Conservation (phyloP, 2,329 filamentous ascomycete genomes). For the Dactylellina leptospora region DNA sequence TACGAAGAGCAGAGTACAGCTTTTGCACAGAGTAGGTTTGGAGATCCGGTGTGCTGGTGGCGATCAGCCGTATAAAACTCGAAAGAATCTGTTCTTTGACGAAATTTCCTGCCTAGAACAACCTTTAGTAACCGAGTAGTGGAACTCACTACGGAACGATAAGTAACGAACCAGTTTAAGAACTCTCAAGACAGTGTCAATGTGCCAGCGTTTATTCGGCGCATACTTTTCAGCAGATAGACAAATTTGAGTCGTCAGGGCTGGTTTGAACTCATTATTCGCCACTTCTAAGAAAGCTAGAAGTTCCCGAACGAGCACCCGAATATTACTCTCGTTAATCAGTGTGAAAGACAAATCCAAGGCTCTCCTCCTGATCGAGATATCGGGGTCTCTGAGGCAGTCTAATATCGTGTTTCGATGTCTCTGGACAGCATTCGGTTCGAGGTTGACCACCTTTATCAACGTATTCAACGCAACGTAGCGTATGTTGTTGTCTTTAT, state of each 20-base stretch:
- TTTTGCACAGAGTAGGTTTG: slow-evolving; percentile 98
- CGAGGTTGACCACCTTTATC: slow-evolving; percentile 96
- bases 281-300: slow-evolving; percentile 95
- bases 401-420: slow-evolving; percentile 98
- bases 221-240: slow-evolving; percentile 95
- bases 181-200: slow-evolving; percentile 95
- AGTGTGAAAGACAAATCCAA: slow-evolving; percentile 97
- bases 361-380: slow-evolving; percentile 94
- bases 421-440: slow-evolving; percentile 95
- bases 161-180: slow-evolving; percentile 70
- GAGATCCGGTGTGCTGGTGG: slow-evolving; percentile 83
- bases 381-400: slow-evolving; percentile 94
- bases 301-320: slow-evolving; percentile 89
- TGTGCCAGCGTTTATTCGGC: slow-evolving; percentile 97
- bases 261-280: slow-evolving; percentile 97
- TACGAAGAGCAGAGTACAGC: slow-evolving; percentile 86
- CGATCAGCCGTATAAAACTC: slow-evolving; percentile 93
- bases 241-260: slow-evolving; percentile 97
- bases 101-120: slow-evolving; percentile 78
- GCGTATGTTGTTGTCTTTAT: slow-evolving; percentile 98
- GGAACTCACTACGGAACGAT: slow-evolving; percentile 54
- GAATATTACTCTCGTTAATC: slow-evolving; percentile 95
- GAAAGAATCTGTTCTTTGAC: slow-evolving; percentile 98
- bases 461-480: slow-evolving; percentile 97
- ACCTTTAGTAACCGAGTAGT: slow-evolving; percentile 2